Conservation (phyloP, 768 basidiomycete species). For the Antrodiella citrinella region DNA sequence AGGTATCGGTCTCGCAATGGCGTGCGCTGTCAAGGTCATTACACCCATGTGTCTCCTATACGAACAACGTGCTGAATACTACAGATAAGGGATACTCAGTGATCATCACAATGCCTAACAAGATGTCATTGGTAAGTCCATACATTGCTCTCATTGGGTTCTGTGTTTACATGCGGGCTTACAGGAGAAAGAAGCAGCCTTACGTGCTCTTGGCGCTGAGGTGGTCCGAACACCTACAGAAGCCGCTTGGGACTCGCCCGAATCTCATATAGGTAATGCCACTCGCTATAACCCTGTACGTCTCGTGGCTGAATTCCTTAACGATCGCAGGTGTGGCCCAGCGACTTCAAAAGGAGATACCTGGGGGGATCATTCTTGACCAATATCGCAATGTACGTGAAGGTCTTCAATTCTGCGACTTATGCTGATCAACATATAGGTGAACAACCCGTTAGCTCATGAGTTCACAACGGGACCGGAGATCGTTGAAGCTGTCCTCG, state of each 20-base stretch:
- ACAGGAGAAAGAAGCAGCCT: conserved; percentile 86
- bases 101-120: conserved; percentile 86
- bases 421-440: conserved; percentile 26
- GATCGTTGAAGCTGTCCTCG: conserved; percentile 71
- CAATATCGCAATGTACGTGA: conserved; percentile 73
- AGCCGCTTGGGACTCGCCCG: conserved; percentile 81
- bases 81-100: conserved; percentile 86
- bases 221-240: conserved; percentile 91
- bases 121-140: conserved; percentile 74
- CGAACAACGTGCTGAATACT: conserved; percentile 60
- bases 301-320: conserved; percentile 84
- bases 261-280: conserved; percentile 85
- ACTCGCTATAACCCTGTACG: conserved; percentile 21
- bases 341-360: conserved; percentile 68
- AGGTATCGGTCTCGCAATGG: conserved; percentile 93
- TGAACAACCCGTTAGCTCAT: conserved; percentile 86
- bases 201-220: conserved; percentile 89
- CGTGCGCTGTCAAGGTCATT: conserved; percentile 90
- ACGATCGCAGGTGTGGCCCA: conserved; percentile 81
- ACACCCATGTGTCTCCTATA: conserved; percentile 8
- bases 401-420: neutral
- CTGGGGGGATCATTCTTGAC: conserved; percentile 82
- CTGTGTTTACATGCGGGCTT: neutral
- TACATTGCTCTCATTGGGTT: neutral
- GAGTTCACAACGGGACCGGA: conserved; percentile 88